Base-by-base conservation (phyloP, 192 early-diverging fungal species). In the Dissophora ornata region DNA sequence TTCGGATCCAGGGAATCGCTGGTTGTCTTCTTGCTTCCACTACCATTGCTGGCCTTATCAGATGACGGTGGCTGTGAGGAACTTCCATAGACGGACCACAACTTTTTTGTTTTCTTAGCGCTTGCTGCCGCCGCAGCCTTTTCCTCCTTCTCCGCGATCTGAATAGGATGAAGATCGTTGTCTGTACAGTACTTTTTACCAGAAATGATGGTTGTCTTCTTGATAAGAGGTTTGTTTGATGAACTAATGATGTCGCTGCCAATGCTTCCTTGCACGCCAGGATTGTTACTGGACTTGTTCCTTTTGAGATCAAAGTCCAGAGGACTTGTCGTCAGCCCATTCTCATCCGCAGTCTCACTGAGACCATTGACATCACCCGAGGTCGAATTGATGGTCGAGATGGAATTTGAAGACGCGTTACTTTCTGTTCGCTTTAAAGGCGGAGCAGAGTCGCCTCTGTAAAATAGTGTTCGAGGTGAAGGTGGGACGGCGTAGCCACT, bases 1-100 rank as follows among this genome's bases (percentile, higher is more conserved):
- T 49, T 45, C 9, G 62, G 30, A 22, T 68, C 66, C 19, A 59
- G 49, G 3, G 66, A 1, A 25, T 55, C 38, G 15, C 51, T 65
- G 4, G 19, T 19, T 5, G 50, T 24, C 19, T 18, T 53, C 41
- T n/a, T 53, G 18, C 22, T 32, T 0, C 61, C 26, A 24, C 25
- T 28, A 18, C 19, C 18, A 46, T 10, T 29, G 25, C 25, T 48
- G 4, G 42, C 9, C 45, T 59, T 68, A 16, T 60, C 61, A 4
- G 25, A 5, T 28, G 53, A 21, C 2, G 40, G 29, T 12, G 57
- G 12, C 22, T 16, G 6, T 15, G 36, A 19, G 0, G 32, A 19
- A 6, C 1, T 34, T 21, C 56, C 48, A 18, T 36, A 38, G 18
- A 49, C 44, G 0, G 42, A 21, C 67, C 57, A 59, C 16, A 60